Evolutionary conservation across 2,329 filamentous ascomycete genomes (phyloP), one percentile per base, ranked within the genome.

Genomic region (Coniochaeta pulveracea): DNA sequence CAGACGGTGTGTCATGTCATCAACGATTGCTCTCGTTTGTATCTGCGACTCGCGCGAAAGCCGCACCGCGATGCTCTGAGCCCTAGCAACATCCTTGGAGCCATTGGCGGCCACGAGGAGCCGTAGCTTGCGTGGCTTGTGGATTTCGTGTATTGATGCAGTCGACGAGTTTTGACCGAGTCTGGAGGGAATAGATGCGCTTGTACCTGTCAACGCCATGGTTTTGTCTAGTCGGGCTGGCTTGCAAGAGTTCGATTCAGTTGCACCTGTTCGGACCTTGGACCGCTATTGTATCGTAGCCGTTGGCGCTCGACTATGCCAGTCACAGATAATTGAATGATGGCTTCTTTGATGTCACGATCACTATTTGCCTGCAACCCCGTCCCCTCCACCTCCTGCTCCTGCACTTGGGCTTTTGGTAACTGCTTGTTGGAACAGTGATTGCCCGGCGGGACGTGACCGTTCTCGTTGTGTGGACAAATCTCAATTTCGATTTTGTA

Each of bases 61-160:
- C 38, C 77, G 72, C 31, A 80, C 67, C 39, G 78, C 73, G 34
- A 83, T 66, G 12, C 74, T 63, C 49, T 78, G 69, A 34, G 76
- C 76, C 56, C 72, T 79, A 27, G 76, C 72, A 19, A 76, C 69
- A 46, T 80, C 76, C 35, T 69, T 66, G 29, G 69, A 64, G 37
- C 79, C 76, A 44, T 79, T 78, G 37, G 78, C 69, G 37, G 74
- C 74, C 22, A 83, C 64, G 21, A 83, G 68, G 36, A 83, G 66
- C 40, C 64, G 70, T 19, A 79, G 57, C 42, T 70, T 44, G 39
- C 57, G 51, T 19, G 56, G 54, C 10, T 56, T 53, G 30, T 53
- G 56, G 42, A 56, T 52, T 36, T 60, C 56, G 42, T 52, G 52
- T 28, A 60, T 40, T 7, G 56, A 59, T n/a, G 40, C 28, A 21